These are phyloP conservation scores for Gossypium australe DNA, from an alignment of 345 rosid species.

Conservation along the genomic window DNA sequence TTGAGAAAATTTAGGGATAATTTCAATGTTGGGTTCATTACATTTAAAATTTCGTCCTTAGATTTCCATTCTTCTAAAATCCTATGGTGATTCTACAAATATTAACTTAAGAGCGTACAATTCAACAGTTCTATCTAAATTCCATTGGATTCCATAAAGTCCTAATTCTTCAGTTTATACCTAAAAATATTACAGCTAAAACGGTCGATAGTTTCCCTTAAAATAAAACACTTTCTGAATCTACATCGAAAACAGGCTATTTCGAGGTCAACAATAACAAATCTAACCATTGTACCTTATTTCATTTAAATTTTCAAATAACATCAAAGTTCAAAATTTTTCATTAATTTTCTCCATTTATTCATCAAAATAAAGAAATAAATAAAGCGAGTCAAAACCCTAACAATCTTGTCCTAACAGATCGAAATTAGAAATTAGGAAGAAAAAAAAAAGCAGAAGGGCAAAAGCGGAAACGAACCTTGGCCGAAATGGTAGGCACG, in stretches of 20 bases:
- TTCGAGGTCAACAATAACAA: not conserved
- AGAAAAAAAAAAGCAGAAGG: not conserved
- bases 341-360: not conserved
- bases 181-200: not conserved
- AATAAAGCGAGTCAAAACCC: not conserved
- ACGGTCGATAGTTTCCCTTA: not conserved
- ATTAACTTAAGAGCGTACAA: not conserved
- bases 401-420: not conserved
- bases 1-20: not conserved
- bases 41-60: not conserved
- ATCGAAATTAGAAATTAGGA: not conserved
- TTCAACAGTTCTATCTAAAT: not conserved
- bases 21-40: not conserved
- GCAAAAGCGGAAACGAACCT: constrained; percentile 33
- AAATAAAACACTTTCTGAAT: not conserved
- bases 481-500: constrained; percentile 59
- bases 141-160: not conserved
- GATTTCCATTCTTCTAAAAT: not conserved
- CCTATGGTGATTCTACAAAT: not conserved
- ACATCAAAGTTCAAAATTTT: not conserved
- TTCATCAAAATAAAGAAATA: not conserved
- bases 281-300: not conserved
- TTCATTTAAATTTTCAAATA: not conserved
- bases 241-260: not conserved
- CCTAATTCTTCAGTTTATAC: not conserved